Evolutionary conservation across 2,329 filamentous ascomycete species (phyloP), one percentile per base, ranked within the genome.

Genomic region (Blastomyces gilchristii): DNA sequence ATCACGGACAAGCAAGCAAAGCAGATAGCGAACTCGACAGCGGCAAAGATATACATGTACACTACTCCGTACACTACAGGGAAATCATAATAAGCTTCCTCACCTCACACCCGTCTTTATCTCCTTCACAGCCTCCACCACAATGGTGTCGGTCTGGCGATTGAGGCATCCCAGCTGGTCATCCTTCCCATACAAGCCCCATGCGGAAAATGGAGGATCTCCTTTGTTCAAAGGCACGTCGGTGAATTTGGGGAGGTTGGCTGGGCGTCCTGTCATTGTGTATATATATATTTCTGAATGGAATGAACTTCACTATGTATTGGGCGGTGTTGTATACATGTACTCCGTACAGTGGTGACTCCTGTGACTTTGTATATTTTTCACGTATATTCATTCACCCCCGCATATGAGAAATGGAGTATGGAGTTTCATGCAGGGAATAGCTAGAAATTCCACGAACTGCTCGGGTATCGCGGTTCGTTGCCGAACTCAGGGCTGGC

Each of bases 131-230:
- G 82, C 80, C 45, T 77, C 75, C 12, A 77, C 77, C 25, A 85
- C 82, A 22, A 81, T 73, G 62, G 80, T 75, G 60, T 83, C 77
- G 0, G 82, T 86, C 16, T 87, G 77, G 37, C 84, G 79, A 70
- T 87, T 87, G 25, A 87, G 71, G 31, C 82, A 83, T 11, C 85
- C 85, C 1, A 87, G 76, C 71, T 85, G 76, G 70, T 86, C 85
- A 61, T 80, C 69, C 58, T 78, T 73, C 58, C 83, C 83, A 70
- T 83, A 85, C 4, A 84, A 75, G 6, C 76, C 77, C 78, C 78
- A 81, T 18, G 79, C 64, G 3, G 66, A 65, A 39, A 61, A 65
- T 8, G 47, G 52, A 54, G 63, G 65, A 52, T 67, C 66, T 22
- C 43, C 63, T 28, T 63, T 65, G 56, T 66, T 64, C n/a, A 67